Evolutionary conservation across 1,284 basidiomycete genomes (phyloP).

Genomic region (Cutaneotrichosporon sp.): DNA sequence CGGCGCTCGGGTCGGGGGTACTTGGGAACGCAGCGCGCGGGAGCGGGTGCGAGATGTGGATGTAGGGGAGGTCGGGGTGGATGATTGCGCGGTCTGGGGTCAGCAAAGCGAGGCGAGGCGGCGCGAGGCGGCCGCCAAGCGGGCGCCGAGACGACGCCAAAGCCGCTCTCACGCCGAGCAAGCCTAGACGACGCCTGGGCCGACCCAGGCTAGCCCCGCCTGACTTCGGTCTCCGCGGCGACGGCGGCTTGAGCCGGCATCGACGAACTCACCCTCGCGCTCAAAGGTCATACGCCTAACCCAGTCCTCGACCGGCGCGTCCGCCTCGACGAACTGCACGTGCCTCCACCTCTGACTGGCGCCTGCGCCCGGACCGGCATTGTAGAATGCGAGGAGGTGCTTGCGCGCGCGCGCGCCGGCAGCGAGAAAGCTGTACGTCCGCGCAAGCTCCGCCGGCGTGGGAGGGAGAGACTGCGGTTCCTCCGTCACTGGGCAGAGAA

Average conservation of each 20-base stretch:
- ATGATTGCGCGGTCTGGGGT: constrained; percentile 65
- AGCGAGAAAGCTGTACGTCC: constrained; percentile 62
- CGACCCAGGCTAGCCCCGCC: background rate
- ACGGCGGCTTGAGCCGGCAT: background rate
- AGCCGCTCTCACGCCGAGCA: too few relatives aligned
- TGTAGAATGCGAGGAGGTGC: constrained; percentile 74
- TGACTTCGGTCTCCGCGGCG: background rate
- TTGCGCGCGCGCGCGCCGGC: constrained; percentile 56
- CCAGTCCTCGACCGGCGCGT: constrained; percentile 67
- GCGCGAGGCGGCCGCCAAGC: too few relatives aligned
- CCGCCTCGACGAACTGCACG: constrained; percentile 67
- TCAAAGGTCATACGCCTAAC: constrained; percentile 59
- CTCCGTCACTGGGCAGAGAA: constrained; percentile 51
- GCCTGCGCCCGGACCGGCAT: constrained; percentile 73
- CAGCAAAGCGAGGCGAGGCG: too few relatives aligned
- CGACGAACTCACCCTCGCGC: constrained; percentile 55
- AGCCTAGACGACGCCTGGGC: too few relatives aligned
- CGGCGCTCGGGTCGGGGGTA: constrained; percentile 51
- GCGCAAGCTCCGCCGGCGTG: constrained; percentile 67
- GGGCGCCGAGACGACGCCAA: background rate
- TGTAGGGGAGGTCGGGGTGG: constrained; percentile 63
- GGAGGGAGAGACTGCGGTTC: constrained; percentile 67
- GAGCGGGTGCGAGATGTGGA: constrained; percentile 62
- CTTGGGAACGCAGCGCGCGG: constrained; percentile 51
- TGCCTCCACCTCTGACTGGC: constrained; percentile 85